Base-by-base conservation (phyloP, 306 rosid species). In the Medicago lupulina region DNA sequence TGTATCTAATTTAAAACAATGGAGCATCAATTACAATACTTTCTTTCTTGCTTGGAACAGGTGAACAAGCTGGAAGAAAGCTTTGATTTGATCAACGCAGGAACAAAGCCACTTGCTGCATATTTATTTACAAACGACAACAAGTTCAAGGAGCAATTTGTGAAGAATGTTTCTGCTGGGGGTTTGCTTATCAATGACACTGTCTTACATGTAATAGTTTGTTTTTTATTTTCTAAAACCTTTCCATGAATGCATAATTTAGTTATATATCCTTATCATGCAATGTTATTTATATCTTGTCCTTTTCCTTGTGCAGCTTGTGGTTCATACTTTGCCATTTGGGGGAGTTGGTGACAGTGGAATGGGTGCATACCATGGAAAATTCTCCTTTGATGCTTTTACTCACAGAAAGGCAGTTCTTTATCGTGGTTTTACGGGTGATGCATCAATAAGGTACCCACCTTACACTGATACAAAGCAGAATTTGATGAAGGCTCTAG, bases 281-380 rank as follows among this genome's bases (percentile, higher is more conserved):
- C 65, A 25, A 91, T 76, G 94, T 89, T 71, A 81, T 74, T 17
- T 71, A 79, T 40, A 5, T 43, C 3, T 50, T 50, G 3, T 36
- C 5, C 9, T 60, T 73, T 39, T 71, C 10, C 9, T 75, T 79
- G 70, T 81, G 80, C 89, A 94, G 98, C 89, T 92, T 17, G 82
- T 89, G 21, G 89, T 85, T 80, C 76, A 57, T 54, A 76, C 88
- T 31, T 80, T 95, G 75, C 98, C 98, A 18, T 95, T 95, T 83
- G 98, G 98, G 68, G 98, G 98, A 85, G 96, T 95, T 25, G 97
- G 96, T 59, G 98, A 92, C 39, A 95, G 98, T 79, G 98, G 98
- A 85, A 89, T 81, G 87, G 98, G 98, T 15, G 77, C 92, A 57
- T 92, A 92, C 86, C 98, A 92, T 74, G 98, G 98, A 38, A 94